phyloP scores from a whole-genome alignment of 148 eudicot genomes.

The Diospyros kaki region DNA sequence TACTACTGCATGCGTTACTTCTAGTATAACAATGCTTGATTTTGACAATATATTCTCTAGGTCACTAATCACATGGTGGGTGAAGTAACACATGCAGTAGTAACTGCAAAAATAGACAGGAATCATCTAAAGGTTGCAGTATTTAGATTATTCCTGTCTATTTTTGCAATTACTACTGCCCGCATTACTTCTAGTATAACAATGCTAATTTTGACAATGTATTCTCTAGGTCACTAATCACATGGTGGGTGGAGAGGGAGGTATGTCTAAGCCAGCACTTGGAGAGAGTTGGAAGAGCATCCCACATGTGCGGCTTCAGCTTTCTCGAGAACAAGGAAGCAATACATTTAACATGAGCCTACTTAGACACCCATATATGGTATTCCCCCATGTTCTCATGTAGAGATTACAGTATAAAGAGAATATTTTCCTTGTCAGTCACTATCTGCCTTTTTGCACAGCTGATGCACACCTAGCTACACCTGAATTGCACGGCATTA shows the following conservation, averaged over 20 bases:
- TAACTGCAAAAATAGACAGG: not conserved
- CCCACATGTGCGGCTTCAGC: constrained; percentile 72
- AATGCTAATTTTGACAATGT: not conserved
- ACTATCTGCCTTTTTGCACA: not conserved
- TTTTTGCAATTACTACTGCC: not conserved
- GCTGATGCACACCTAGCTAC: not conserved
- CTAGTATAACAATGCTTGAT: not conserved
- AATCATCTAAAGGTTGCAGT: too few relatives aligned
- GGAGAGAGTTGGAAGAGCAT: constrained; percentile 95
- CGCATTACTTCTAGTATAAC: too few relatives aligned
- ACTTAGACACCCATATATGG: constrained; percentile 68
- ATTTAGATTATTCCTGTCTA: not conserved
- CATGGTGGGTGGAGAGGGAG: constrained; percentile 90
- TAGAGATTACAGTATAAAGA: not conserved
- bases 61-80: constrained; percentile 95
- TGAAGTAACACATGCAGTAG: constrained; percentile 26
- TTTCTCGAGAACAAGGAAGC: constrained; percentile 50
- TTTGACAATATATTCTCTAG: constrained; percentile 23
- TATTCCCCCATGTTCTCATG: constrained; percentile 13
- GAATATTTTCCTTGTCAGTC: not conserved
- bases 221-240: constrained; percentile 73
- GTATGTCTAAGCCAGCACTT: constrained; percentile 75
- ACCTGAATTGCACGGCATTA: too few relatives aligned
- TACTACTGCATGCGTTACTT: not conserved
- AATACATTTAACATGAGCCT: constrained; percentile 40